Evolutionary conservation across 768 basidiomycete species (phyloP).

Genomic region (Leucocoprinus leucothites): DNA sequence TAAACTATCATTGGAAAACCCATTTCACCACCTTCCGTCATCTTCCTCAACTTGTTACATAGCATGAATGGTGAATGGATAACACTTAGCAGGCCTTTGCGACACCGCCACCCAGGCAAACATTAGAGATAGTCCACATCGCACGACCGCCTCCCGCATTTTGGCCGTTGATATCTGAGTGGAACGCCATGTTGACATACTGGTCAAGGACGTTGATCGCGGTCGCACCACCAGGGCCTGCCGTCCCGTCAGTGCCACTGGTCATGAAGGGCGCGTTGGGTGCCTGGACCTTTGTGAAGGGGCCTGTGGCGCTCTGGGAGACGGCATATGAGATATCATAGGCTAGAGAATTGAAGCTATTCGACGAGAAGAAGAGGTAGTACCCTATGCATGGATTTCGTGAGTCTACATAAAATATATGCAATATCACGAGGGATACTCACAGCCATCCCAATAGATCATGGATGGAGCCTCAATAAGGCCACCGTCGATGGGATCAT

Average conservation of each 20-base stretch:
- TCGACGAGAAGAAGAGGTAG: background rate
- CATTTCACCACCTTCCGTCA: too few relatives aligned
- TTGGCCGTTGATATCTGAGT: background rate
- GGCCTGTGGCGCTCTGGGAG: background rate
- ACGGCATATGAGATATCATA: constrained; percentile 2
- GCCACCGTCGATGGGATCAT: background rate
- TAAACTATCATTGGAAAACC: too few relatives aligned
- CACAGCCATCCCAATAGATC: background rate
- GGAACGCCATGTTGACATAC: background rate
- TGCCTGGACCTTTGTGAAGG: background rate
- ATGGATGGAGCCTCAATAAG: background rate
- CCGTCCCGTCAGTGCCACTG: background rate
- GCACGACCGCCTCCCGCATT: background rate
- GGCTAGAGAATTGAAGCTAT: background rate
- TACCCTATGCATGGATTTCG: background rate
- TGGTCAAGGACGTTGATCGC: background rate
- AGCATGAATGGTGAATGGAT: too few relatives aligned
- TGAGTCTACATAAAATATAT: background rate
- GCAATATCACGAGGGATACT: background rate
- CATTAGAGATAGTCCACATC: background rate
- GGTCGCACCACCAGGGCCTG: background rate
- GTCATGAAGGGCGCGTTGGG: background rate
- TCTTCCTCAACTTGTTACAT: too few relatives aligned
- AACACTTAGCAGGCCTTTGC: too few relatives aligned
- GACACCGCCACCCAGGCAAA: background rate